Evolutionary conservation across 2,329 filamentous ascomycete genomes (phyloP).

Genomic region (Cryphonectria japonica): DNA sequence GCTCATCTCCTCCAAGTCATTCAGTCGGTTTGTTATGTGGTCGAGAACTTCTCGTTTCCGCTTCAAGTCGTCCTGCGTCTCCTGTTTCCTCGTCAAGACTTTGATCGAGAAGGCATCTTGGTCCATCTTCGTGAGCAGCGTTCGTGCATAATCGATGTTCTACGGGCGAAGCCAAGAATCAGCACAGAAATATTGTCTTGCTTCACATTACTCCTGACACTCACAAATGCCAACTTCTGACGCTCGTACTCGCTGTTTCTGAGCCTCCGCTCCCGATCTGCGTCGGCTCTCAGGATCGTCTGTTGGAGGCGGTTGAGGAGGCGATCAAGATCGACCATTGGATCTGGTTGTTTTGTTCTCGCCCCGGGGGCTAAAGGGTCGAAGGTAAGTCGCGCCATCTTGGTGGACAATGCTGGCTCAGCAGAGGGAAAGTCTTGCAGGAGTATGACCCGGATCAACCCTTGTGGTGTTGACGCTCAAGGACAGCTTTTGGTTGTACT

Average conservation of each 20-base stretch:
- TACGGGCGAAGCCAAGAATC: constrained; percentile 38
- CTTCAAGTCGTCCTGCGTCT: constrained; percentile 66
- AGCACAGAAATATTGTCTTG: constrained; percentile 10
- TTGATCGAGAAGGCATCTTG: constrained; percentile 67
- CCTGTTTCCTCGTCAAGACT: constrained; percentile 59
- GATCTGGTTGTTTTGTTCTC: constrained; percentile 37
- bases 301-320: constrained; percentile 69
- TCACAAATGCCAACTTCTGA: constrained; percentile 58
- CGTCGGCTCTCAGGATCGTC: constrained; percentile 64
- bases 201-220: constrained; percentile 30
- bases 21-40: constrained; percentile 65
- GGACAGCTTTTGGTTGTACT: constrained; percentile 13
- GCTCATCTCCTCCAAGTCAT: constrained; percentile 67
- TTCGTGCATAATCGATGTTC: constrained; percentile 75
- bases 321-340: constrained; percentile 60
- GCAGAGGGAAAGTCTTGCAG: not conserved
- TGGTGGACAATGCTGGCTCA: not conserved
- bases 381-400: constrained; percentile 23
- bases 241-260: constrained; percentile 69
- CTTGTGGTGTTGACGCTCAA: not conserved
- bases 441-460: not conserved
- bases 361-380: constrained; percentile 25
- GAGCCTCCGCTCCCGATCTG: constrained; percentile 61
- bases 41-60: constrained; percentile 69
- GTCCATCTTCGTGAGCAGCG: constrained; percentile 70